Conservation (phyloP, 805 yeast species). For the Komagataella ulmi region DNA sequence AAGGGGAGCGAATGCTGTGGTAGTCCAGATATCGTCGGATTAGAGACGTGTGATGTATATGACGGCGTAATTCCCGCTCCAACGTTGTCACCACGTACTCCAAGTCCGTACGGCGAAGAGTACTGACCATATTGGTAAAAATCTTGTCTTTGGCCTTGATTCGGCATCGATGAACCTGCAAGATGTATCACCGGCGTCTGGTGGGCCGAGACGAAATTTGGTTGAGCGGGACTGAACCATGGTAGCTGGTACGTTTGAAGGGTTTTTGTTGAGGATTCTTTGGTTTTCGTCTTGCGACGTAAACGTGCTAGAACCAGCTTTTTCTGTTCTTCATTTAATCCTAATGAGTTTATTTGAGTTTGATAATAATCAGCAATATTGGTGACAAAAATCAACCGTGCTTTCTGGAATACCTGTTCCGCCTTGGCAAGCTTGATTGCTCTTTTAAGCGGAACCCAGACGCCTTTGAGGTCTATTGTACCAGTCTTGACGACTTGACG, state of each 20-base stretch:
- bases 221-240: neutral
- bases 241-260: neutral
- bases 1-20: neutral
- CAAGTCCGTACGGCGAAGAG: slow-evolving; percentile 2
- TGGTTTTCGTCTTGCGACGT: neutral
- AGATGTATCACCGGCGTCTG: neutral
- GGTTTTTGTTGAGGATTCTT: neutral
- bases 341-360: neutral
- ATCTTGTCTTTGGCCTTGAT: neutral
- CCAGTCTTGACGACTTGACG: slow-evolving; percentile 78
- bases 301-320: neutral
- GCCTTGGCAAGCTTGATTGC: slow-evolving; percentile 72
- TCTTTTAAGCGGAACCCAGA: slow-evolving; percentile 79
- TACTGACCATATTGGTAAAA: slow-evolving; percentile 42
- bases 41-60: neutral
- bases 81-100: neutral
- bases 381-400: slow-evolving; percentile 55
- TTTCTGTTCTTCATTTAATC: neutral
- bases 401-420: slow-evolving; percentile 56
- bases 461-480: slow-evolving; percentile 79
- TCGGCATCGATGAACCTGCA: neutral
- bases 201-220: neutral
- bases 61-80: neutral
- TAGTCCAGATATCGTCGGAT: neutral
- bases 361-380: slow-evolving; percentile 7